A percentile compares a stretch with the other conserved stretches of the same genome.
Evolutionary conservation across 805 yeast genomes (phyloP).

Genomic region (Candida michaelii): DNA sequence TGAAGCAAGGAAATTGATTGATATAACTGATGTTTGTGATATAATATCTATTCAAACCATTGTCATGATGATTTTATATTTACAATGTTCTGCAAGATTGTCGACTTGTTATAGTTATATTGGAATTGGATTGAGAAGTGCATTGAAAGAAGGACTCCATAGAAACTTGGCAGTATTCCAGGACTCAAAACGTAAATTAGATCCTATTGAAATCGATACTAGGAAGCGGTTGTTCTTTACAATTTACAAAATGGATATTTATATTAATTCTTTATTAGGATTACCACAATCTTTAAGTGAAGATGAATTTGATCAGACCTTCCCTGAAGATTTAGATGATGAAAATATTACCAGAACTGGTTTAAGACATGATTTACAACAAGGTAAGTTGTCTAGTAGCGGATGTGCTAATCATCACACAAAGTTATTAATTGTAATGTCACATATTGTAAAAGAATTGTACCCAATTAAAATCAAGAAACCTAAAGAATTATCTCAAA

Average conservation of each 20-base stretch:
- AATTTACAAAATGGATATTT: constrained; percentile 85
- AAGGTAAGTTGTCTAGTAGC: constrained; percentile 61
- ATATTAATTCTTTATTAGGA: constrained; percentile 84
- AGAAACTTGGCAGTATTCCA: constrained; percentile 56
- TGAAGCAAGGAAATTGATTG: constrained; percentile 77
- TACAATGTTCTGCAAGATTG: constrained; percentile 85
- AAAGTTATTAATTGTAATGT: constrained; percentile 64
- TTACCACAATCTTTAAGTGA: constrained; percentile 75
- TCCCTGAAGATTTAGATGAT: constrained; percentile 84
- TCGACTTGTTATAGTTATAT: constrained; percentile 87
- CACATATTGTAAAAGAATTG: constrained; percentile 66
- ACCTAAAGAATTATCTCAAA: constrained; percentile 12
- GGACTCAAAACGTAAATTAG: constrained; percentile 50
- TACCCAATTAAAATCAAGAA: constrained; percentile 64
- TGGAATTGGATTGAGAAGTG: constrained; percentile 83
- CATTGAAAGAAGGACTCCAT: constrained; percentile 80
- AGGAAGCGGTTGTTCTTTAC: constrained; percentile 88
- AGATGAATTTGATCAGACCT: constrained; percentile 82
- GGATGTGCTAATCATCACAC: constrained; percentile 88
- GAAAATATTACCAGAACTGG: constrained; percentile 75
- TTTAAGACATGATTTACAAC: constrained; percentile 46
- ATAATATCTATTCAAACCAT: constrained; percentile 80
- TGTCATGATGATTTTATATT: constrained; percentile 79
- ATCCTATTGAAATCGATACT: constrained; percentile 79
- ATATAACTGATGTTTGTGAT: constrained; percentile 82